Evolutionary conservation across 2,329 filamentous ascomycete species (phyloP), one percentile per base, ranked within the genome.

Genomic region (Akanthomyces dipterigenus): DNA sequence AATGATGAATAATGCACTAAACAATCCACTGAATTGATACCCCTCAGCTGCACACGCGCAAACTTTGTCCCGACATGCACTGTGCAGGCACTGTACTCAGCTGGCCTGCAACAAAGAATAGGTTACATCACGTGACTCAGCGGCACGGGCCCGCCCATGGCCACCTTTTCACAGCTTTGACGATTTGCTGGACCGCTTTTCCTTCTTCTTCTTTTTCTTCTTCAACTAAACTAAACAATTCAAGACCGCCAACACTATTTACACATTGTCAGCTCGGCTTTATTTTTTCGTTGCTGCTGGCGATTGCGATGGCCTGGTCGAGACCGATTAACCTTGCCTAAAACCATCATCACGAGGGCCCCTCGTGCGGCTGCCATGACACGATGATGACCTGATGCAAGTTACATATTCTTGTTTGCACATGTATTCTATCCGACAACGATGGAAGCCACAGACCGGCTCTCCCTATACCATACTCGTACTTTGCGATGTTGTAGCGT

Each of bases 291-390:
- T 73, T 70, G 72, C 71, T 73, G 70, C 79, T 82, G 82, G 73
- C 77, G 77, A 78, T 73, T 75, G 75, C 76, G 79, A 78, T 79
- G 73, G 62, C 59, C 65, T 75, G 77, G 83, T 84, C 82, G 71
- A 86, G 83, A 86, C 70, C 66, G 77, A 82, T 74, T 73, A 78
- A 81, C 81, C 77, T 84, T 85, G 81, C 77, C 78, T 80, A 86
- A 86, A 86, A 86, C 83, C 83, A 85, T 86, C 76, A 79, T 84
- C 82, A 84, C 81, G 83, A 86, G 83, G 82, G 83, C 82, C 83
- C 81, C 81, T 80, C 73, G 81, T 72, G 81, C 75, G 82, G 82
- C 81, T 78, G 70, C 82, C 83, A 86, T 85, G 83, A 86, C 83
- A 78, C 81, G 83, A 69, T 84, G 83, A 86, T 86, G 82, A 86